Evolutionary conservation across 129 eudicot species (phyloP).

Genomic region (Dittrichia graveolens): DNA sequence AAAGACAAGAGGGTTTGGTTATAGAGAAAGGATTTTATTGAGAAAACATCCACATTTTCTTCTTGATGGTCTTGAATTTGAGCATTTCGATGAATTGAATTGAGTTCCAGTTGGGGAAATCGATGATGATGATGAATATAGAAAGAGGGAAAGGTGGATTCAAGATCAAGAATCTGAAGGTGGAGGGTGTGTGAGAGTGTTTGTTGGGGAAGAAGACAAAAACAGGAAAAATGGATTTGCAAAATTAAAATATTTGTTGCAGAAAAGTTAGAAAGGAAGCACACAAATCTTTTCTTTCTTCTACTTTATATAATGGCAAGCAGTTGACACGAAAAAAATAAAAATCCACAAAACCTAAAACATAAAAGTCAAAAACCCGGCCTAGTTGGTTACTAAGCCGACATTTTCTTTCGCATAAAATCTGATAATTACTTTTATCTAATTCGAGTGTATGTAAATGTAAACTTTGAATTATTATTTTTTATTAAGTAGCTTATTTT

Average conservation of each 20-base stretch:
- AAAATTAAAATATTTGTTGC: slow-evolving; percentile 10
- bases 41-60: slow-evolving; percentile 76
- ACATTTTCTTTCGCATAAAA: not conserved
- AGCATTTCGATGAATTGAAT: slow-evolving; percentile 49
- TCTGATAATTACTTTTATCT: not conserved
- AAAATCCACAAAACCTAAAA: not conserved
- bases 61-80: slow-evolving; percentile 53
- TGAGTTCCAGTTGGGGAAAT: slow-evolving; percentile 33
- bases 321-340: not conserved
- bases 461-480: not conserved
- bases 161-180: slow-evolving; percentile 37
- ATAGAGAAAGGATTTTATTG: slow-evolving; percentile 30
- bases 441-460: not conserved
- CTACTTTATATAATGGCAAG: slow-evolving; percentile 4
- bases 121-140: slow-evolving; percentile 41
- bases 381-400: not conserved
- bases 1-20: slow-evolving; percentile 28
- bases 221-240: slow-evolving; percentile 17
- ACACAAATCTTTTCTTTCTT: slow-evolving; percentile 15
- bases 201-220: slow-evolving; percentile 29
- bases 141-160: slow-evolving; percentile 22
- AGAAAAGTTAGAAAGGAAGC: slow-evolving; percentile 28
- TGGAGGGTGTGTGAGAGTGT: slow-evolving; percentile 18
- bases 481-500: no score
- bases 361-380: not conserved